These are phyloP conservation scores for Metschnikowia colocasiae DNA, from an alignment of 805 yeast species.

Conservation along the genomic window DNA sequence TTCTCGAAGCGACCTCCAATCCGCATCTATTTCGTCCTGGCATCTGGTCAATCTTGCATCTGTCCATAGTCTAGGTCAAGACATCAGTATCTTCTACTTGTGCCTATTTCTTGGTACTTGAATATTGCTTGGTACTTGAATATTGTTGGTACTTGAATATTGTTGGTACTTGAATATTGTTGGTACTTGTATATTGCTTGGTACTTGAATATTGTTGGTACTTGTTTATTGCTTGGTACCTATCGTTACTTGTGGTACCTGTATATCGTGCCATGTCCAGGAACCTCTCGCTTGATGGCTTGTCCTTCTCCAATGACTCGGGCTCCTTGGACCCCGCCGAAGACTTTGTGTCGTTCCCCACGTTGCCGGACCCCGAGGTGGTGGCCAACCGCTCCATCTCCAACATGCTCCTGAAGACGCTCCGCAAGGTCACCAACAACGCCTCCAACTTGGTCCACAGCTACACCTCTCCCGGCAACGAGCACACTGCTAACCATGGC, in stretches of 20 bases:
- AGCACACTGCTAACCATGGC: background rate
- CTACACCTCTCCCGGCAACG: constrained; percentile 9
- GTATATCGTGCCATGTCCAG: constrained; percentile 6
- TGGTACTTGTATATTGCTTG: too few relatives aligned
- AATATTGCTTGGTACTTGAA: too few relatives aligned
- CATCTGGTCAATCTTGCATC: too few relatives aligned
- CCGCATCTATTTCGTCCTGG: too few relatives aligned
- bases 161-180: too few relatives aligned
- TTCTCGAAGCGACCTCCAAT: background rate
- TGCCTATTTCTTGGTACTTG: too few relatives aligned
- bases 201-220: too few relatives aligned
- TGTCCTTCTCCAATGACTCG: constrained; percentile 5
- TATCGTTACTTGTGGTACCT: too few relatives aligned
- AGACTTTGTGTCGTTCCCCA: constrained; percentile 42
- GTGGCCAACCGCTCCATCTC: constrained; percentile 33
- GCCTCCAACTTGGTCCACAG: constrained; percentile 36
- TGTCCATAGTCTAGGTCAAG: too few relatives aligned
- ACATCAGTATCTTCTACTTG: too few relatives aligned
- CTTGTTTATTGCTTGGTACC: too few relatives aligned
- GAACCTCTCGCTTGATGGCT: constrained; percentile 1
- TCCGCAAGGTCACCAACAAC: constrained; percentile 41
- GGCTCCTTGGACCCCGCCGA: constrained; percentile 10
- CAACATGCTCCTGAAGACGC: constrained; percentile 34
- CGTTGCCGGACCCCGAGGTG: constrained; percentile 40
- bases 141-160: too few relatives aligned